Evolutionary conservation across 2,329 filamentous ascomycete species (phyloP).

Genomic region (Emergomyces pasteurianus): DNA sequence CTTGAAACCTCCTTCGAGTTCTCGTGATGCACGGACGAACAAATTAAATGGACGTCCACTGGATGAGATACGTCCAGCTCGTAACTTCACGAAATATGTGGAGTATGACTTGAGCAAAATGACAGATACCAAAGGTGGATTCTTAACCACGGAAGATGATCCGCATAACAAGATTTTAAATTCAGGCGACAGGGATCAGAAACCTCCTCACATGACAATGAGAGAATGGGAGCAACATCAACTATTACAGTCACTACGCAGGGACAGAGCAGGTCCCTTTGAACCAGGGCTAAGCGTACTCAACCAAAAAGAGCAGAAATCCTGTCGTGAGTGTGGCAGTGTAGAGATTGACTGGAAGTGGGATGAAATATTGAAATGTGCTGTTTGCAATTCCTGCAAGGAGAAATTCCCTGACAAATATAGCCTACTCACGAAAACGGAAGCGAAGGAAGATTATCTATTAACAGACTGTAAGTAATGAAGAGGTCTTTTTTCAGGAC

Average conservation of each 20-base stretch:
- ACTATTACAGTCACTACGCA: slow-evolving; percentile 57
- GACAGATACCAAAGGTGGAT: slow-evolving; percentile 95
- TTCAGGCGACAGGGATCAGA: slow-evolving; percentile 44
- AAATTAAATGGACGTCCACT: slow-evolving; percentile 25
- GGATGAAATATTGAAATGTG: slow-evolving; percentile 68
- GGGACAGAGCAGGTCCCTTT: slow-evolving; percentile 67
- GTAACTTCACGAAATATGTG: slow-evolving; percentile 87
- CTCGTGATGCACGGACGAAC: slow-evolving; percentile 54
- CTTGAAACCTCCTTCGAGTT: slow-evolving; percentile 45
- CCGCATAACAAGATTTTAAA: slow-evolving; percentile 72
- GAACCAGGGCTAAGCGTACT: slow-evolving; percentile 79
- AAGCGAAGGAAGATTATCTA: slow-evolving; percentile 89
- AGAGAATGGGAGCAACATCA: slow-evolving; percentile 85
- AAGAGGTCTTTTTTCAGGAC: neutral
- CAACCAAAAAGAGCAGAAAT: slow-evolving; percentile 52
- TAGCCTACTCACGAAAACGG: slow-evolving; percentile 89
- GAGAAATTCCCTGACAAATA: slow-evolving; percentile 87
- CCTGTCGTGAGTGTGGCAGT: slow-evolving; percentile 70
- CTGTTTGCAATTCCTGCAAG: slow-evolving; percentile 74
- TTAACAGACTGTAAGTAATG: slow-evolving; percentile 69
- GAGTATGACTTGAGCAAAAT: slow-evolving; percentile 98
- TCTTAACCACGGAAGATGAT: slow-evolving; percentile 82
- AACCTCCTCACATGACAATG: slow-evolving; percentile 77
- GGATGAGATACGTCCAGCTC: slow-evolving; percentile 56
- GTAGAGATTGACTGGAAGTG: slow-evolving; percentile 92